Percentiles rank a stretch among this genome's conserved stretches.
These are phyloP conservation scores for Leccinum pellstonianum DNA, from an alignment of 768 basidiomycete genomes.

Conservation along the genomic window DNA sequence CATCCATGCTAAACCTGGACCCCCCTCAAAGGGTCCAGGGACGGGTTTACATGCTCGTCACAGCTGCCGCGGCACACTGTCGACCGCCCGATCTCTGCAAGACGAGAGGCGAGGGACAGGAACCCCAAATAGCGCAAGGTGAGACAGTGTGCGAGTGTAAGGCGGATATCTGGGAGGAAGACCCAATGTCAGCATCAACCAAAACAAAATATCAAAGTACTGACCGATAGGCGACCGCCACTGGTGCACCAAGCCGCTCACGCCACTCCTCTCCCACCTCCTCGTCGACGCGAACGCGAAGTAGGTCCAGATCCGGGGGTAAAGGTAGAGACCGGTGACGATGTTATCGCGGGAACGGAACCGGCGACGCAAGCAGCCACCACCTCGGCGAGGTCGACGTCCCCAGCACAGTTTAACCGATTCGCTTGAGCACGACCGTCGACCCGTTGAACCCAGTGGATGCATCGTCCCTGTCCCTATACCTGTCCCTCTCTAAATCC, in stretches of 20 bases:
- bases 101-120: neutral
- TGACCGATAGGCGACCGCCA: conserved; percentile 72
- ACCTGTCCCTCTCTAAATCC: too few relatives aligned
- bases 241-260: conserved; percentile 57
- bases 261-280: conserved; percentile 23
- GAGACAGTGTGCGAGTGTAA: neutral
- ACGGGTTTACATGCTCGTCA: too few relatives aligned
- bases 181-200: neutral
- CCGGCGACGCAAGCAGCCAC: conserved; percentile 23
- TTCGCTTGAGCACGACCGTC: conserved; percentile 24
- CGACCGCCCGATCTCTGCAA: conserved; percentile 14
- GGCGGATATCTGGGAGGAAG: neutral
- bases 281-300: neutral
- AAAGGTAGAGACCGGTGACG: neutral
- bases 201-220: conserved; percentile 9
- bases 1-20: too few relatives aligned
- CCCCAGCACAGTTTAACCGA: conserved; percentile 21
- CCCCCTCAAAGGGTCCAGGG: too few relatives aligned
- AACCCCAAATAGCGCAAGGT: neutral
- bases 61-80: too few relatives aligned
- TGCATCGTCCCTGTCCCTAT: neutral
- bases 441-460: neutral
- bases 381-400: conserved; percentile 20
- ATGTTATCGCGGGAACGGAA: neutral
- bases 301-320: neutral